These are phyloP conservation scores for Solanum megistacrolobum DNA, from an alignment of 257 asterid genomes.

Conservation along the genomic window DNA sequence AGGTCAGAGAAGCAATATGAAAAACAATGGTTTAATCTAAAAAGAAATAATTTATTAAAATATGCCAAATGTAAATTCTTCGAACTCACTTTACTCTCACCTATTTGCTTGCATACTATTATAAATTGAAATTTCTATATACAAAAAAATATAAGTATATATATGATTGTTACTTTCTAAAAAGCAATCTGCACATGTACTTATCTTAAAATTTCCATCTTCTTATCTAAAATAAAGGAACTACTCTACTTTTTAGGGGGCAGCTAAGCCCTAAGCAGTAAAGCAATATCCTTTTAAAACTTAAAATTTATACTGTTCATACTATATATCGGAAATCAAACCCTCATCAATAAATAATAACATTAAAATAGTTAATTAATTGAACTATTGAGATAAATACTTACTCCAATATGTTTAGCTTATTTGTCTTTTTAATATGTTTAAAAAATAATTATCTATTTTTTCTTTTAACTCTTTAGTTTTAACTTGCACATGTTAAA, in stretches of 20 bases:
- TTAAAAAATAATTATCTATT: too few species aligned
- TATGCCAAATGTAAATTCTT: not conserved
- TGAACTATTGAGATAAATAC: not conserved
- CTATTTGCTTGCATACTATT: not conserved
- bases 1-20: not conserved
- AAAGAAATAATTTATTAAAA: not conserved
- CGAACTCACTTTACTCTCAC: not conserved
- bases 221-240: not conserved
- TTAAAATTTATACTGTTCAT: too few species aligned
- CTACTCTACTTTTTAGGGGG: not conserved
- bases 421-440: not conserved
- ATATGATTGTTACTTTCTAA: not conserved
- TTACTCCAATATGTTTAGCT: not conserved
- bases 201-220: not conserved
- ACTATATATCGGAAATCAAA: not conserved
- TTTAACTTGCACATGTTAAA: not conserved
- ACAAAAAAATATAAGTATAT: too few species aligned
- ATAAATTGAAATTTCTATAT: not conserved
- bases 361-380: not conserved
- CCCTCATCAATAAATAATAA: not conserved
- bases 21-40: not conserved
- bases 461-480: not conserved
- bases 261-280: not conserved
- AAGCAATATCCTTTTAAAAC: not conserved
- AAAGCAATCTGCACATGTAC: not conserved